Evolutionary conservation across 176 grass and related monocot species (phyloP).

Genomic region (Paspalum vaginatum): DNA sequence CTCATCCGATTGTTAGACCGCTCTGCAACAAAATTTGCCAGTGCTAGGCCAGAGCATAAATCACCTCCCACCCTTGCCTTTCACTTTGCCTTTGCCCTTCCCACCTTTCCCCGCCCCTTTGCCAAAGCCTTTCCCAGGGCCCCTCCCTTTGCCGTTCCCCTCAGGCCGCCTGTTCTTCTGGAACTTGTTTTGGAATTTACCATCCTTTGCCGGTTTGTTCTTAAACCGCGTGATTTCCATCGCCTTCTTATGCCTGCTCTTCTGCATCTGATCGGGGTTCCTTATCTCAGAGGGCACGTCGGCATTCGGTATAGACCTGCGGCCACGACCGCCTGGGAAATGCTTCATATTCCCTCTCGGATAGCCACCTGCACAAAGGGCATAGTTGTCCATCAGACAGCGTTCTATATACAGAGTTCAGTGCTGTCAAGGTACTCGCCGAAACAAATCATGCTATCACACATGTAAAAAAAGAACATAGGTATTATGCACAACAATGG

Average conservation of each 20-base stretch:
- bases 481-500: neutral
- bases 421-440: neutral
- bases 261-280: slow-evolving; percentile 73
- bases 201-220: slow-evolving; percentile 45
- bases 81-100: slow-evolving; percentile 43
- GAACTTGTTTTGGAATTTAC: slow-evolving; percentile 49
- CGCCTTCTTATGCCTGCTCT: slow-evolving; percentile 74
- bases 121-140: neutral
- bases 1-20: neutral
- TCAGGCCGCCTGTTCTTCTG: slow-evolving; percentile 46
- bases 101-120: slow-evolving; percentile 17
- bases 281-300: slow-evolving; percentile 79
- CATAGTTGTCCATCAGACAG: neutral
- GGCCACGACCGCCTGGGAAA: slow-evolving; percentile 29
- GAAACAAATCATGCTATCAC: neutral
- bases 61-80: slow-evolving; percentile 51
- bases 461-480: neutral
- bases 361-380: slow-evolving; percentile 54
- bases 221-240: slow-evolving; percentile 55
- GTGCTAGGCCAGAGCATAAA: neutral
- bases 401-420: neutral
- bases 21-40: neutral
- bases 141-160: slow-evolving; percentile 29
- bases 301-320: slow-evolving; percentile 62
- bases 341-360: slow-evolving; percentile 61